These are phyloP conservation scores for Aspergillus tamarii DNA, from an alignment of 2,329 filamentous ascomycete genomes.

Conservation along the genomic window DNA sequence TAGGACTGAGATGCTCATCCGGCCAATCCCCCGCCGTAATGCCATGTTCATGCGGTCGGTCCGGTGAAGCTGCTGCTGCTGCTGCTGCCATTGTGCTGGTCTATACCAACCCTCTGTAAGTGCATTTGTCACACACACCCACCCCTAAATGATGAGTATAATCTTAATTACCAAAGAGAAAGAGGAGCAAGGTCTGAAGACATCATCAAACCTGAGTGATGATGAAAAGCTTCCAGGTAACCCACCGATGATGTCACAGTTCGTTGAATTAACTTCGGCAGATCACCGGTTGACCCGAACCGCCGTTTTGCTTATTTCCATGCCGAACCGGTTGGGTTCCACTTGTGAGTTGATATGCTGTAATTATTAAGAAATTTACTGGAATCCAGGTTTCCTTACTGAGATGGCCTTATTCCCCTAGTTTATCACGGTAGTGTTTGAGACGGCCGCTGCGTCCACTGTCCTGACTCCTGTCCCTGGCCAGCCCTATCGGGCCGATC, in stretches of 20 bases:
- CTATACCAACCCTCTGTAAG: not conserved
- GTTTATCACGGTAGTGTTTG: not conserved
- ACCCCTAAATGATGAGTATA: not conserved
- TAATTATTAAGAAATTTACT: not conserved
- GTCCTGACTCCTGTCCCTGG: too few species aligned
- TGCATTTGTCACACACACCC: not conserved
- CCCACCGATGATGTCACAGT: not conserved
- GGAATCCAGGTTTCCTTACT: not conserved
- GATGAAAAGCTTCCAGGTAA: not conserved
- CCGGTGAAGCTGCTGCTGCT: not conserved
- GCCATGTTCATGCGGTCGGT: not conserved
- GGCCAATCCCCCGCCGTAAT: slow-evolving; percentile 17
- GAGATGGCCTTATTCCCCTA: too few species aligned
- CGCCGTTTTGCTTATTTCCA: not conserved
- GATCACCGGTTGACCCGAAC: not conserved
- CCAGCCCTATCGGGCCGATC: not conserved
- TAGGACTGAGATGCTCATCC: slow-evolving; percentile 1
- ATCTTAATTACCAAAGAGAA: not conserved
- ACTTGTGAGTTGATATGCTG: not conserved
- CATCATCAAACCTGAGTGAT: not conserved
- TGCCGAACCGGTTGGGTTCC: not conserved
- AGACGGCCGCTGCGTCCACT: not conserved
- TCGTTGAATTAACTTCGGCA: not conserved
- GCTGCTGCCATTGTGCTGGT: not conserved
- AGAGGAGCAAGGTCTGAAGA: not conserved